Evolutionary conservation across 2,329 filamentous ascomycete genomes (phyloP).

Genomic region (Reticulascus tulasneorum): DNA sequence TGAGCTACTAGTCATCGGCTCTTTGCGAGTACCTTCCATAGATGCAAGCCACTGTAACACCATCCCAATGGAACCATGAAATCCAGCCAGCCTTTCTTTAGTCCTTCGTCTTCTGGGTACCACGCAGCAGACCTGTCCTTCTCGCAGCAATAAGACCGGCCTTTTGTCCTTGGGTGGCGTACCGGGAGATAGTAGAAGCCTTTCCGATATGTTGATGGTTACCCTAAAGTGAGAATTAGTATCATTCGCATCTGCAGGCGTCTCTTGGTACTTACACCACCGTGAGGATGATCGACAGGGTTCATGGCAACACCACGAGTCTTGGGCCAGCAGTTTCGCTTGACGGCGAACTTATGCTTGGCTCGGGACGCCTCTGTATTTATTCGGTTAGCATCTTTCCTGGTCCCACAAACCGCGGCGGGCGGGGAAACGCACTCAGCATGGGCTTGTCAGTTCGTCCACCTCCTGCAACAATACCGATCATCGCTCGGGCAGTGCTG

Average conservation of each 20-base stretch:
- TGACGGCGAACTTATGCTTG: constrained; percentile 99
- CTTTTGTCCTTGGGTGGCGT: constrained; percentile 98
- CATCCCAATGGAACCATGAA: constrained; percentile 58
- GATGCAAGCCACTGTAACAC: constrained; percentile 66
- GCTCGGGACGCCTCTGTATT: constrained; percentile 89
- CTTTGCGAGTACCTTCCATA: constrained; percentile 47
- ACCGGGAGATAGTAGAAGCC: constrained; percentile 98
- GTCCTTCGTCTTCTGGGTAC: constrained; percentile 99
- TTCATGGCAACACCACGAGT: constrained; percentile 99
- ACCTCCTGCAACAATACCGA: constrained; percentile 98
- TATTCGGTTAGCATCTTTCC: constrained; percentile 33
- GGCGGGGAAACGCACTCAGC: constrained; percentile 62
- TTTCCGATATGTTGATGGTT: constrained; percentile 99
- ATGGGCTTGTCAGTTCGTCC: constrained; percentile 99
- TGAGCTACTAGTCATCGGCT: constrained; percentile 44
- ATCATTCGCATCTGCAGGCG: constrained; percentile 9
- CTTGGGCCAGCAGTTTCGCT: constrained; percentile 99
- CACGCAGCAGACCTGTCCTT: constrained; percentile 98
- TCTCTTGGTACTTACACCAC: constrained; percentile 61
- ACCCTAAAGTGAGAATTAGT: constrained; percentile 61
- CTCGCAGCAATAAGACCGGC: constrained; percentile 99
- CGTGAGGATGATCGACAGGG: constrained; percentile 98
- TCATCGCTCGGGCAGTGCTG: constrained; percentile 93
- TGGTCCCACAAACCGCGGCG: neutral
- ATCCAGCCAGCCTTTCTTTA: constrained; percentile 46